These are phyloP conservation scores for Larix kaempferi DNA, from an alignment of 75 land plant genomes.

Conservation along the genomic window DNA sequence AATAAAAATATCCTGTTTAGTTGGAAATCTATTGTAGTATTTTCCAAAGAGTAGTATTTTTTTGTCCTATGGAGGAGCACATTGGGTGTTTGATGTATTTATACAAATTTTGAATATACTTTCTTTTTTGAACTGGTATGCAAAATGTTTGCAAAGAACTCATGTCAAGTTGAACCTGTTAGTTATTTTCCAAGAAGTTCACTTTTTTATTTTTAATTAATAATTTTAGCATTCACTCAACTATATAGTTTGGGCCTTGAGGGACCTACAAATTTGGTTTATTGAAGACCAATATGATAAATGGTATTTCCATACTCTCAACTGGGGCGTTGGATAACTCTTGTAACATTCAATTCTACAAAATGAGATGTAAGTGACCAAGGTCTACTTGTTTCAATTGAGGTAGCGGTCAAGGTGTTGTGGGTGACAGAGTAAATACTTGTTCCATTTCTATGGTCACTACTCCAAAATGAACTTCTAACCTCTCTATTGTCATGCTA, in stretches of 20 bases:
- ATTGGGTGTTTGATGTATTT: background rate
- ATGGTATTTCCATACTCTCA: too few species aligned
- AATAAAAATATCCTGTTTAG: background rate
- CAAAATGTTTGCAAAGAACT: background rate
- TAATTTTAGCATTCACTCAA: background rate
- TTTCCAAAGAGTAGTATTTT: background rate
- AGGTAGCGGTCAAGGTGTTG: too few species aligned
- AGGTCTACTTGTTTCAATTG: too few species aligned
- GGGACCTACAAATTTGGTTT: background rate
- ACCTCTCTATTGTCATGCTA: too few species aligned
- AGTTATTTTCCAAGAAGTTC: background rate
- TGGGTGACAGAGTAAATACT: too few species aligned
- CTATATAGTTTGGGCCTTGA: background rate
- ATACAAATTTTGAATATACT: background rate
- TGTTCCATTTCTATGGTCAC: too few species aligned
- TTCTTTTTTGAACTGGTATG: background rate
- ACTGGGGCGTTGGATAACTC: too few species aligned
- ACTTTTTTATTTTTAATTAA: background rate
- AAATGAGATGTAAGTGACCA: too few species aligned
- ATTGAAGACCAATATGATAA: background rate
- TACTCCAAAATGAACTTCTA: too few species aligned
- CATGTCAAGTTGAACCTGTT: background rate
- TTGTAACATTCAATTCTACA: too few species aligned
- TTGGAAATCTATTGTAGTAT: background rate
- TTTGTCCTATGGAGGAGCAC: background rate